A percentile compares a stretch with the other conserved stretches of the same genome.
phyloP scores from a whole-genome alignment of 1,284 basidiomycete genomes.

The Puccinia brachypodii region DNA sequence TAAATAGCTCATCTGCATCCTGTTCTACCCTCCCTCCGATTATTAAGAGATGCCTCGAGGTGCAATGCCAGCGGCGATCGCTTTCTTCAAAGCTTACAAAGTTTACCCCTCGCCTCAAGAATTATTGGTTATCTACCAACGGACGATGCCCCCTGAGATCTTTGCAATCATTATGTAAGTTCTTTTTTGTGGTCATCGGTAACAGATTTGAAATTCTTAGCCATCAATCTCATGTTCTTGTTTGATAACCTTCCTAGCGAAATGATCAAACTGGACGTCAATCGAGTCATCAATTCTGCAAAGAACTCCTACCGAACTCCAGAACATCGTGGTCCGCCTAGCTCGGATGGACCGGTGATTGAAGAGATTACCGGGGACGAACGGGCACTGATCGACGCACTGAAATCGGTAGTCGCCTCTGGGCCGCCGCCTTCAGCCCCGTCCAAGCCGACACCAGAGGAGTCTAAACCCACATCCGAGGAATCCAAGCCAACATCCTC shows the following conservation, averaged over 20 bases:
- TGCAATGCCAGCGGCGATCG: constrained; percentile 55
- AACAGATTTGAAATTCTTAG: not conserved
- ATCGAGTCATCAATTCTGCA: constrained; percentile 27
- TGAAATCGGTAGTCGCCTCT: constrained; percentile 15
- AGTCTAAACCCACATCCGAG: not conserved
- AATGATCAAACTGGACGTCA: constrained; percentile 48
- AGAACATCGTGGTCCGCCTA: not conserved
- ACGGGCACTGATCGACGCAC: constrained; percentile 25
- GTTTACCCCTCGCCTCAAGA: constrained; percentile 57
- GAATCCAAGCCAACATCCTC: not conserved
- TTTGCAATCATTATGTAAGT: constrained; percentile 56
- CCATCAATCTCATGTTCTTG: not conserved
- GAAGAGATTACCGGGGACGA: constrained; percentile 46
- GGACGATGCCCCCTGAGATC: constrained; percentile 57
- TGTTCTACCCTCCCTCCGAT: not conserved
- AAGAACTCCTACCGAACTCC: not conserved
- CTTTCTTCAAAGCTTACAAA: constrained; percentile 57
- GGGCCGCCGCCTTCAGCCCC: constrained; percentile 5
- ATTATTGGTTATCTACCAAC: constrained; percentile 57
- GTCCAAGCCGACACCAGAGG: not conserved
- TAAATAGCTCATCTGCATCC: not conserved
- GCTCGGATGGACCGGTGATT: constrained; percentile 38
- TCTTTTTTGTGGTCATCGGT: constrained; percentile 17
- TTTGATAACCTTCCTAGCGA: constrained; percentile 6
- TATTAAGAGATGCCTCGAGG: constrained; percentile 53